Conservation (phyloP, 306 rosid species). For the Astragalus membranaceus region DNA sequence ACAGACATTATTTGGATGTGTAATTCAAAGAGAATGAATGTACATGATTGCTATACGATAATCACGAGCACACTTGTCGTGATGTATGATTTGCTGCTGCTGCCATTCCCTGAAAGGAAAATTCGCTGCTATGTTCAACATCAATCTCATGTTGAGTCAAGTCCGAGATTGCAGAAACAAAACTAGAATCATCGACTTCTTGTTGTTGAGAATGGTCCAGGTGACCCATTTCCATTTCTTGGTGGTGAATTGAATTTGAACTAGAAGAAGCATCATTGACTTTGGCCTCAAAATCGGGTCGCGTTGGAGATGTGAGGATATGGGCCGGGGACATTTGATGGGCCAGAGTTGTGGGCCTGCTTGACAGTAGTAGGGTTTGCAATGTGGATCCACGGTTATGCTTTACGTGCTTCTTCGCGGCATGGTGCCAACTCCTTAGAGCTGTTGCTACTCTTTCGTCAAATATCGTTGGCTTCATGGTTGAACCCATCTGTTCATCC, state of each 20-base stretch:
- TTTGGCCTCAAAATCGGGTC: conserved; percentile 18
- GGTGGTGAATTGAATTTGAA: not conserved
- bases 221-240: conserved; percentile 19
- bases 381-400: conserved; percentile 33
- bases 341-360: conserved; percentile 46
- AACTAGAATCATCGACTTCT: not conserved
- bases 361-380: conserved; percentile 50
- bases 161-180: not conserved
- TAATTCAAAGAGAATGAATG: too few relatives aligned
- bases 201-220: not conserved
- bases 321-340: conserved; percentile 48
- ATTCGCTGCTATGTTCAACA: conserved; percentile 34
- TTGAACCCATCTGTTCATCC: conserved; percentile 65
- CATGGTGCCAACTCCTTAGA: conserved; percentile 65
- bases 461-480: conserved; percentile 77
- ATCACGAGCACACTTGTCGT: not conserved
- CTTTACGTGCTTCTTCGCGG: conserved; percentile 53
- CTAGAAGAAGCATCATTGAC: not conserved
- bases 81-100: not conserved
- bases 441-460: conserved; percentile 70
- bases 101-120: conserved; percentile 40
- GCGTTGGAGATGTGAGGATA: conserved; percentile 41
- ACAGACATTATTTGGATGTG: too few relatives aligned
- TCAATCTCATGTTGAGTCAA: conserved; percentile 13
- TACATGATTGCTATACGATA: not conserved